A percentile compares a stretch with the other conserved stretches of the same genome.
phyloP scores from a whole-genome alignment of 495 filamentous ascomycete species.

The Talaromyces adpressus region DNA sequence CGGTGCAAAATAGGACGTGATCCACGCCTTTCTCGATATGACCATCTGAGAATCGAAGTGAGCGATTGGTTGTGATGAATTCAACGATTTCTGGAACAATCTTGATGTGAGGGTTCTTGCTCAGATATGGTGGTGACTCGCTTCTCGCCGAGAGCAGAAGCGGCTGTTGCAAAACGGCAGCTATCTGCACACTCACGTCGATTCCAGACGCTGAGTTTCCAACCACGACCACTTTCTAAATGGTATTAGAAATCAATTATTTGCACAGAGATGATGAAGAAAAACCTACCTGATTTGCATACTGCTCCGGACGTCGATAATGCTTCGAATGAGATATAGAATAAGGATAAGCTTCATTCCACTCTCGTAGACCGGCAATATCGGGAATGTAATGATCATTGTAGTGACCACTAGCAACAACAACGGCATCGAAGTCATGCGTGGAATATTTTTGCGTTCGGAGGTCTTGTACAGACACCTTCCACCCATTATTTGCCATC shows the following conservation, averaged over 20 bases:
- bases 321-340: conserved; percentile 74
- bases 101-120: neutral
- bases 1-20: conserved; percentile 53
- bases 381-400: conserved; percentile 62
- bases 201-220: conserved; percentile 73
- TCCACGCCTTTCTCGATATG: conserved; percentile 42
- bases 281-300: conserved; percentile 35
- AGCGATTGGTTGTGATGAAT: conserved; percentile 37
- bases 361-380: conserved; percentile 47
- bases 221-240: conserved; percentile 59
- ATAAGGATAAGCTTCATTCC: conserved; percentile 54
- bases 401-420: conserved; percentile 82
- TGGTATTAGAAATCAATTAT: neutral
- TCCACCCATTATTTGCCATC: conserved; percentile 34
- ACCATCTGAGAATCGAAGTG: conserved; percentile 47
- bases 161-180: conserved; percentile 38
- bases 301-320: conserved; percentile 58
- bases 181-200: conserved; percentile 75
- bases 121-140: neutral
- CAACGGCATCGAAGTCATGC: conserved; percentile 60
- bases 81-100: conserved; percentile 34
- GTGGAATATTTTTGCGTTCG: conserved; percentile 25
- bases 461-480: conserved; percentile 47
- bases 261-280: neutral
- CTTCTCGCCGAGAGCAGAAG: conserved; percentile 40